Evolutionary conservation across 1,284 basidiomycete genomes (phyloP), one percentile per base, ranked within the genome.

Genomic region (Apiotrichum siamense): DNA sequence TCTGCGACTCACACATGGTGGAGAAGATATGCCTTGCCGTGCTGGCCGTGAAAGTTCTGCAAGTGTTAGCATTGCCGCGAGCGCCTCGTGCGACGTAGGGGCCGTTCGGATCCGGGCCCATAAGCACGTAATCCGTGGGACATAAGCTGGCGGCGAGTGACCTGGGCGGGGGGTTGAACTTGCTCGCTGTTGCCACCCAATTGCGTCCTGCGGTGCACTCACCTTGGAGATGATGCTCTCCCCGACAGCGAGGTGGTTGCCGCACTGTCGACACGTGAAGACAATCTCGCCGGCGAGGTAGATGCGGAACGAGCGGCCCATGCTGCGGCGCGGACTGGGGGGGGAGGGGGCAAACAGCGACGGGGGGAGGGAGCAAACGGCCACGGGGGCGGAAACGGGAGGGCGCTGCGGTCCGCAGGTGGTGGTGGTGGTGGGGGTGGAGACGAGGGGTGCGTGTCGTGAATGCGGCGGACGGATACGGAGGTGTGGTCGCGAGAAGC

Each of bases 1-100:
- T n/a, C n/a, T n/a, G n/a, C n/a, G n/a, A 77, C 88, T 80, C 74
- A 91, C 89, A 94, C 92, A 63, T 80, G 81, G 47, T 91, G 87
- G 65, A 97, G 91, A 51, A 97, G 83, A 71, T 93, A 93, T 18
- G 94, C 94, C 48, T 88, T 80, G 23, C 94, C 94, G 70, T 97
- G 90, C 74, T 96, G 91, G 15, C 94, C 63, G 86, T 89, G 78
- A 91, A 93, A 57, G 52, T 51, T 47, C 55, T 57, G 44, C 29
- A 40, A 9, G n/a, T 9, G 36, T 47, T 20, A 47, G 45, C 33
- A 35, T 13, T 35, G n/a, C 33, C 33, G 18, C 33, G n/a, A n/a
- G n/a, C n/a, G n/a, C n/a, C n/a, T n/a, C n/a, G n/a, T n/a, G n/a
- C n/a, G n/a, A n/a, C n/a, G n/a, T n/a, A n/a, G n/a, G n/a, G n/a